Base-by-base conservation (phyloP, 345 rosid genomes). In the Microcos paniculata region DNA sequence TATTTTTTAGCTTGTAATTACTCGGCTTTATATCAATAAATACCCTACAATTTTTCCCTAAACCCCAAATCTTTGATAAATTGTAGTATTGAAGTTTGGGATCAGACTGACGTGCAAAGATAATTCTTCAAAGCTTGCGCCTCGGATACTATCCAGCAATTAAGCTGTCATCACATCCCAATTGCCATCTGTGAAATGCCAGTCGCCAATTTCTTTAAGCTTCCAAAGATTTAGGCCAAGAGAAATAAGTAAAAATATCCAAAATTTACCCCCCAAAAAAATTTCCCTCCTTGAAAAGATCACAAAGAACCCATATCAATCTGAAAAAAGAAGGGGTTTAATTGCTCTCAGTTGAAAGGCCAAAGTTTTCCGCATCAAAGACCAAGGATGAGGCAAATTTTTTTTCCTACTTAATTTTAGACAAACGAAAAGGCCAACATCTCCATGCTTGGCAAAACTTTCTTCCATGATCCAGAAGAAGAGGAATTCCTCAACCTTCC, bases 291-390 rank as follows among this genome's bases (percentile, higher is more conserved):
- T 40, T 1, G 2, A 5, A 6, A 42, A n/a, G n/a, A n/a, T n/a
- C n/a, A n/a, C n/a, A n/a, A n/a, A n/a, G n/a, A n/a, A n/a, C n/a
- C n/a, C n/a, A n/a, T n/a, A n/a, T n/a, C n/a, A n/a, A n/a, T n/a
- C n/a, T n/a, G n/a, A 6, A 42, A 42, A 26, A 63, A 5, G 6
- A 43, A 48, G 23, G 8, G 4, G 10, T 14, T 1, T 8, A 35
- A 19, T 71, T 76, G 87, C 84, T 86, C 89, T 86, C 91, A 86
- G 91, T 73, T 30, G 58, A 82, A 76, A 19, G 91, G 85, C 91
- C 91, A 83, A 79, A 45, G 67, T 76, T 83, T n/a, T 89, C 93
- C 88, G 83, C 90, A 80, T 9, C 52, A 79, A 86, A 78, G 78
- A 78, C 65, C 82, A 67, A 59, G 68, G 23, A 73, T 61, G 12